phyloP scores from a whole-genome alignment of 495 filamentous ascomycete species.

The Daldinia decipiens region DNA sequence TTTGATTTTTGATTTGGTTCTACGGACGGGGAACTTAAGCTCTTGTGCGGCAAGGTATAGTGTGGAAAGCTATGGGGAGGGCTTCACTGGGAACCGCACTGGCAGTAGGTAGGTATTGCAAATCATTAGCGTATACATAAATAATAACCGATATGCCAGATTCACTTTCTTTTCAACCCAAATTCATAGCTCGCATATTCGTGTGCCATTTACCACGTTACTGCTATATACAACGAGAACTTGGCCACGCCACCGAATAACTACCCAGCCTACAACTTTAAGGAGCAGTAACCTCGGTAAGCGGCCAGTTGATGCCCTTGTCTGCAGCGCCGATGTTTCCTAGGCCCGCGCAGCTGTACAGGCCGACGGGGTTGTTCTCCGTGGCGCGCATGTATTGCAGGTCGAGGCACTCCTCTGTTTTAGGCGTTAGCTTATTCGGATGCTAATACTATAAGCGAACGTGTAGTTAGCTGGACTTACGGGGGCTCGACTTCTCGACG shows the following conservation, averaged over 20 bases:
- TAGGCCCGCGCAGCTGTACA: conserved; percentile 62
- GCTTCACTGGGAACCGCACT: too few species aligned
- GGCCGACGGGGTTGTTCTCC: conserved; percentile 62
- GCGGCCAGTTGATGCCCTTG: conserved; percentile 66
- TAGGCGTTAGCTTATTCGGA: conserved; percentile 23
- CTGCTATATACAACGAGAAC: not conserved
- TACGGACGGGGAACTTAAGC: not conserved
- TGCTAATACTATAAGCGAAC: too few species aligned
- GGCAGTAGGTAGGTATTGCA: too few species aligned
- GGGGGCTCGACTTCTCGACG: conserved; percentile 53
- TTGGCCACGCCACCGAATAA: not conserved
- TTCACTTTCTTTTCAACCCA: too few species aligned
- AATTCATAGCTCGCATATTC: too few species aligned
- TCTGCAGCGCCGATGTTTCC: conserved; percentile 61
- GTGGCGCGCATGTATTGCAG: conserved; percentile 63
- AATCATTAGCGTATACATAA: too few species aligned
- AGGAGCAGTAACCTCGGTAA: conserved; percentile 51
- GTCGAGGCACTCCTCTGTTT: conserved; percentile 61
- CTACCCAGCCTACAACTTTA: not conserved
- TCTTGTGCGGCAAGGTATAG: too few species aligned
- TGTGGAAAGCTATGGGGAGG: too few species aligned
- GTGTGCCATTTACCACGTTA: not conserved
- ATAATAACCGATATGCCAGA: too few species aligned
- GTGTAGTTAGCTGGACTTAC: conserved; percentile 43
- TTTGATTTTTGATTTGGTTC: not conserved